Percentiles rank a stretch among this genome's conserved stretches.
phyloP scores from a whole-genome alignment of 768 basidiomycete species.

The Termitomyces sp. region DNA sequence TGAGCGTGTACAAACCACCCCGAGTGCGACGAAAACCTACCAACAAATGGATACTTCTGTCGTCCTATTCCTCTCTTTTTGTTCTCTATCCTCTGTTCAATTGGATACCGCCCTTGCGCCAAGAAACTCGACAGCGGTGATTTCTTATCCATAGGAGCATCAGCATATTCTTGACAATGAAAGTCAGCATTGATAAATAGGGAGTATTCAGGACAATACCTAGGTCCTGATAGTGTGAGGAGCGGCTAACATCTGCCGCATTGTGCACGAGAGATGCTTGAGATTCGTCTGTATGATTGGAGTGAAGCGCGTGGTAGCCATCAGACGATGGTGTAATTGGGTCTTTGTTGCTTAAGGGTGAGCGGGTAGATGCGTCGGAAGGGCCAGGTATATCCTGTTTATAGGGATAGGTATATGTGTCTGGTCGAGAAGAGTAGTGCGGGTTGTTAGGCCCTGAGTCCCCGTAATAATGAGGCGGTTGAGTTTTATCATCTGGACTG shows the following conservation, averaged over 20 bases:
- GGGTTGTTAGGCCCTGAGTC: neutral
- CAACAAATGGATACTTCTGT: slow-evolving; percentile 74
- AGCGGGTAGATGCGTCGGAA: slow-evolving; percentile 1
- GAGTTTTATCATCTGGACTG: slow-evolving; percentile 9
- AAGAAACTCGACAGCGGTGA: slow-evolving; percentile 36
- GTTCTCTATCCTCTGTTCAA: slow-evolving; percentile 81
- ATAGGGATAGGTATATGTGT: neutral
- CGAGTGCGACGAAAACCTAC: slow-evolving; percentile 29
- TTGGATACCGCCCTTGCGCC: slow-evolving; percentile 47
- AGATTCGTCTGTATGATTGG: slow-evolving; percentile 20
- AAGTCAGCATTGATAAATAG: neutral
- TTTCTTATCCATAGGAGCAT: slow-evolving; percentile 35
- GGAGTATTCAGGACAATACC: slow-evolving; percentile 29
- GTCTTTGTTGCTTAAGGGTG: slow-evolving; percentile 6
- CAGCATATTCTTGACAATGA: slow-evolving; percentile 51
- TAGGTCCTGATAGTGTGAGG: slow-evolving; percentile 44
- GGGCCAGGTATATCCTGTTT: neutral
- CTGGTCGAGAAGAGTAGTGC: neutral
- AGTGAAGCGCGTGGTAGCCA: neutral
- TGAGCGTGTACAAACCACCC: slow-evolving; percentile 8
- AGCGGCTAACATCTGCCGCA: slow-evolving; percentile 33
- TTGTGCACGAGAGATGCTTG: slow-evolving; percentile 40
- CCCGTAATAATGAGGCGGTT: slow-evolving; percentile 2
- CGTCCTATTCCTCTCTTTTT: slow-evolving; percentile 83
- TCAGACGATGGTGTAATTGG: neutral